phyloP scores from a whole-genome alignment of 306 rosid genomes.

The Casuarina glauca region DNA sequence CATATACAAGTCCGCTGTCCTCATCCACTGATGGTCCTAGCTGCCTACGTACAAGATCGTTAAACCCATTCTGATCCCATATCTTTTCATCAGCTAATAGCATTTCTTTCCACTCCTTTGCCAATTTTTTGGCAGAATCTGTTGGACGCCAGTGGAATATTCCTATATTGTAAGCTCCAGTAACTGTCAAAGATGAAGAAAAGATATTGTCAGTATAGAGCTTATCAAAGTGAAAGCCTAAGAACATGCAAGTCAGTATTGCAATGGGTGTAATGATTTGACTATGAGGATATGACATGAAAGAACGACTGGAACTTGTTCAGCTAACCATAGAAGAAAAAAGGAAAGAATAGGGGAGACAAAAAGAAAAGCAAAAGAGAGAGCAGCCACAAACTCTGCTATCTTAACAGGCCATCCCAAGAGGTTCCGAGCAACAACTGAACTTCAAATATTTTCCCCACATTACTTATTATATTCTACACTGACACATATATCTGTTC shows the following conservation, averaged over 20 bases:
- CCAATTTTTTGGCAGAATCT: slow-evolving; percentile 72
- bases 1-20: slow-evolving; percentile 78
- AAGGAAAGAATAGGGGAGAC: not conserved
- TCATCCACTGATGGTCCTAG: slow-evolving; percentile 77
- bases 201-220: slow-evolving; percentile 12
- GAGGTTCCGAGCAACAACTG: not conserved
- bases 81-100: slow-evolving; percentile 74
- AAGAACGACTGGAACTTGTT: not conserved
- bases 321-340: not conserved
- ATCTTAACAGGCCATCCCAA: not conserved
- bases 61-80: slow-evolving; percentile 98
- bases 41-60: slow-evolving; percentile 62
- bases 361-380: not conserved
- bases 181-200: slow-evolving; percentile 44
- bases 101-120: slow-evolving; percentile 85
- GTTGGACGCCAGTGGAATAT: slow-evolving; percentile 97
- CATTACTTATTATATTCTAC: not conserved
- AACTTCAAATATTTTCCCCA: not conserved
- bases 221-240: slow-evolving; percentile 1
- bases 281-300: not conserved
- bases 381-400: not conserved
- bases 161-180: slow-evolving; percentile 90
- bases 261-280: not conserved
- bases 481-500: not conserved
- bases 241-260: not conserved